Conservation (phyloP, 345 rosid genomes). For the Mangifera indica region DNA sequence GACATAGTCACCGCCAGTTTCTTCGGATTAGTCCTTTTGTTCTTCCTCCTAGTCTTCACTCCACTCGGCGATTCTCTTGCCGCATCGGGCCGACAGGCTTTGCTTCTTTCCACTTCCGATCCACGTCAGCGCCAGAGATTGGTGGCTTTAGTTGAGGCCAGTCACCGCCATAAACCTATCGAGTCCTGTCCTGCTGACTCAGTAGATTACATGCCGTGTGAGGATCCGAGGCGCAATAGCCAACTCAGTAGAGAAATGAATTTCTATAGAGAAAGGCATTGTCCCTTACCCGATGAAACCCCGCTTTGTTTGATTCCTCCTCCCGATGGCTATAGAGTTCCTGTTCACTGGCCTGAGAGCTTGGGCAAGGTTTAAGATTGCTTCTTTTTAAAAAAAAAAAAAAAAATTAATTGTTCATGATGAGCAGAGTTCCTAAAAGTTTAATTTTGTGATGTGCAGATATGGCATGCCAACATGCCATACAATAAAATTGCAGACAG, state of each 20-base stretch:
- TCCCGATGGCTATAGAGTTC: constrained; percentile 66
- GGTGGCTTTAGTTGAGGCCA: constrained; percentile 64
- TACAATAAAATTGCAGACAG: constrained; percentile 92
- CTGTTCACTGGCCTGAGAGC: constrained; percentile 92
- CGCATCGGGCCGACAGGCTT: constrained; percentile 86
- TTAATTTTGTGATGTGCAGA: constrained; percentile 39
- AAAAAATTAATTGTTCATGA: too few relatives aligned
- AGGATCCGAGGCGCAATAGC: constrained; percentile 87
- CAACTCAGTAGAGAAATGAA: constrained; percentile 95
- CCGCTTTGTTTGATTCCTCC: constrained; percentile 93
- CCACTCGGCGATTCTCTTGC: constrained; percentile 96
- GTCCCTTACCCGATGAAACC: constrained; percentile 70
- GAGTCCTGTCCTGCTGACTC: constrained; percentile 71
- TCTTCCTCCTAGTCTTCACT: constrained; percentile 81
- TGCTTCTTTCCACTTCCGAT: constrained; percentile 85
- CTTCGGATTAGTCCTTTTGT: constrained; percentile 71
- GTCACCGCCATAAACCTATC: constrained; percentile 62
- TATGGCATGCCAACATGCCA: constrained; percentile 98
- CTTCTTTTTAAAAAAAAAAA: neutral
- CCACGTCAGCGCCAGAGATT: constrained; percentile 79
- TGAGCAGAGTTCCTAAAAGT: too few relatives aligned
- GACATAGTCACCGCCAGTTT: constrained; percentile 76
- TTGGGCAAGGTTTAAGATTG: constrained; percentile 61
- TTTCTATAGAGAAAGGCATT: constrained; percentile 86
- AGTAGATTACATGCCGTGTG: constrained; percentile 94